These are phyloP conservation scores for Lasiodiplodia hormozganensis DNA, from an alignment of 2,329 filamentous ascomycete genomes.

Conservation along the genomic window DNA sequence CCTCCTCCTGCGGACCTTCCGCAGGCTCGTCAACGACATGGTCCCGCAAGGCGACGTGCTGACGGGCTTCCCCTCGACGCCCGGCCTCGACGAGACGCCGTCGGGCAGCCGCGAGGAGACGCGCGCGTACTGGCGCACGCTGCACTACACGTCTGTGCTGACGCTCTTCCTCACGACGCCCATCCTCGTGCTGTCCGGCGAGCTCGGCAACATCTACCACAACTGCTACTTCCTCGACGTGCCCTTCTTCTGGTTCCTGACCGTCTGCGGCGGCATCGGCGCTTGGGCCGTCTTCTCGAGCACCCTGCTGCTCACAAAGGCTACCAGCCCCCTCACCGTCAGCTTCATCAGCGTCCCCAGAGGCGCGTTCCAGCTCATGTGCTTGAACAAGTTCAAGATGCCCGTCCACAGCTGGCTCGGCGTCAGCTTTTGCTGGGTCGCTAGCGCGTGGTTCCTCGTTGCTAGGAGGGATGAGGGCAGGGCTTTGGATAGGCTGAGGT, in stretches of 20 bases:
- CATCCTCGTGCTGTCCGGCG: conserved; percentile 58
- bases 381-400: conserved; percentile 57
- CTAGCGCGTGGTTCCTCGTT: conserved; percentile 57
- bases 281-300: conserved; percentile 57
- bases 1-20: conserved; percentile 58
- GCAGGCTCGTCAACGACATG: conserved; percentile 53
- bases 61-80: conserved; percentile 43
- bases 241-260: conserved; percentile 63
- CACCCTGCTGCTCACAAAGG: conserved; percentile 57
- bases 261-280: conserved; percentile 56
- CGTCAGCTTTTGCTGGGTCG: conserved; percentile 58
- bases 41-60: conserved; percentile 55
- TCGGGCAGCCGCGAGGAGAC: conserved; percentile 53
- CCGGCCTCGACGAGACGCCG: neutral
- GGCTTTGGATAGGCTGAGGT: conserved; percentile 40
- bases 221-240: conserved; percentile 64
- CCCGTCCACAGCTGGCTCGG: conserved; percentile 61
- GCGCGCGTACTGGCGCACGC: conserved; percentile 58
- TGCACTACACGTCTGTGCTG: conserved; percentile 61
- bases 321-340: conserved; percentile 58
- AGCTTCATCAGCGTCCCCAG: conserved; percentile 59
- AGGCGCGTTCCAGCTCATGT: conserved; percentile 56
- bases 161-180: conserved; percentile 58
- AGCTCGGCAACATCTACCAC: conserved; percentile 55
- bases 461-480: conserved; percentile 51